Base-by-base conservation (phyloP, 352 stramenopile genomes). In the Lagenidium giganteum region DNA sequence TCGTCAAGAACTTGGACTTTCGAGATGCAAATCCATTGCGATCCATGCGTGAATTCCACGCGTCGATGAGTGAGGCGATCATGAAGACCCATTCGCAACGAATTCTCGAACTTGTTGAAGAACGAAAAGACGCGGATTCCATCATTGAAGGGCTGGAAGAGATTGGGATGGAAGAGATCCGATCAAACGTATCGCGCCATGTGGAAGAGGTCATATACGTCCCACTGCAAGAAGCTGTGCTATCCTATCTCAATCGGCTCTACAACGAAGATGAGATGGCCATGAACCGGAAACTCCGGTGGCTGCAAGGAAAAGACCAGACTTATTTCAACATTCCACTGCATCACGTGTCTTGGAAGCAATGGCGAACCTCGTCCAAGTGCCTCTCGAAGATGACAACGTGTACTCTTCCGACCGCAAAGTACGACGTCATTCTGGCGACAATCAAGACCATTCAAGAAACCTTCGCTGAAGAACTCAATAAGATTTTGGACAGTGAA, bases 221-320 rank as follows among this genome's bases (percentile, higher is more conserved):
- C 1, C 75, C 80, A 3, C 43, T 93, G 6, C 67, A 91, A 51
- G 61, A 84, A 7, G 67, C 66, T 7, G 73, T 95, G 18, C 66
- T 74, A 20, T 41, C 38, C 0, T 70, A 78, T 7, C 28, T 95
- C 26, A 77, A 71, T 11, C 76, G 74, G 6, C 50, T 65, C 4
- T 85, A 83, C 46, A 66, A 83, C 8, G 80, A 89, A 38, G 83
- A 92, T 38, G 83, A 95, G 22, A 60, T 77, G 0, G 64, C 66
- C 6, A 71, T 95, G 40, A 93, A 90, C 51, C 76, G 80, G 8
- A 93, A 93, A 42, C 64, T 95, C 8, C 65, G 79, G n/a, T 95
- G 81, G 80, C 60, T 95, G 8, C 83, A 93, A 56, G 81, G 83
- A n/a, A 95, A 95, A 63, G 81, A 95, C 45, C 83, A 95, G 26